These are phyloP conservation scores for sorghum (Sorghum bicolor) DNA, from an alignment of 176 grass and related monocot species.

Conservation along the genomic window Sorghum_bicolor_NCBIv3 NC_012870.2:9480001-9480500, in stretches of 20 bases:
- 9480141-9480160: no score
- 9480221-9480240: background rate
- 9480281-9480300: background rate
- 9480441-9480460: background rate
- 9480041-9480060: no score
- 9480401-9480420: background rate
- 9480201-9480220: background rate
- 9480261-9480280: background rate
- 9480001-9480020: no score
- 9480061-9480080: no score
- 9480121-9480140: no score
- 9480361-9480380: background rate
- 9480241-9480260: background rate
- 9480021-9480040: no score
- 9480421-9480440: background rate
- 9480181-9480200: background rate
- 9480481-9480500: slow-evolving; percentile 26
- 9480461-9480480: background rate
- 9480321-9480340: slow-evolving; percentile 4
- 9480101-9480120: no score
- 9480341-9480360: background rate
- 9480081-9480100: no score
- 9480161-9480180: background rate
- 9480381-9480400: background rate
- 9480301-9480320: background rate